Percentiles rank a stretch among this genome's conserved stretches.
phyloP scores from a whole-genome alignment of 225 moss, liverwort and hornwort species.

The Pleurozium schreberi region DNA sequence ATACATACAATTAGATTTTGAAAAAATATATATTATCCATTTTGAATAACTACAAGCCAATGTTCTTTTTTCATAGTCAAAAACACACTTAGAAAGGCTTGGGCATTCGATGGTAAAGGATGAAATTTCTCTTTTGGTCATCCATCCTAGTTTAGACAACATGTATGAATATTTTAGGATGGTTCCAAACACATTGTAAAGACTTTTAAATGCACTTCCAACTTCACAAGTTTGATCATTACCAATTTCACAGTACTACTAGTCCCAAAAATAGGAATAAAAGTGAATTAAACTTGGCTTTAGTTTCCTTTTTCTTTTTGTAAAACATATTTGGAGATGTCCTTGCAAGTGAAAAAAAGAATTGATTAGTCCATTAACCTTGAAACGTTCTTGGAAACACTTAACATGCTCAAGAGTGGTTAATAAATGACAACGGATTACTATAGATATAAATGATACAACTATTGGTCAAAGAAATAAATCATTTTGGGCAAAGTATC shows the following conservation, averaged over 20 bases:
- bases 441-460: not conserved
- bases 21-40: too few species aligned
- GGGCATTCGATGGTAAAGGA: too few species aligned
- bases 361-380: rapidly evolving
- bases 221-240: not conserved
- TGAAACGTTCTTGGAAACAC: rapidly evolving
- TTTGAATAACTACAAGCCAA: too few species aligned
- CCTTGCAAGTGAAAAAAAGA: rapidly evolving
- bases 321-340: not conserved
- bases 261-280: not conserved
- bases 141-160: not conserved
- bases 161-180: not conserved
- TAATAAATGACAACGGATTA: not conserved
- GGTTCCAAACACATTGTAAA: not conserved
- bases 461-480: not conserved
- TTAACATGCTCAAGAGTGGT: not conserved
- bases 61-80: too few species aligned
- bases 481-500: not conserved
- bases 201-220: not conserved
- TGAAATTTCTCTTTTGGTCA: not conserved
- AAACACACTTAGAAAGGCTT: too few species aligned
- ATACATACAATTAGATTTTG: too few species aligned
- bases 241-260: not conserved
- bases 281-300: not conserved
- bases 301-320: not conserved